A percentile compares a stretch with the other conserved stretches of the same genome.
phyloP scores from a whole-genome alignment of 495 filamentous ascomycete species.

The Podospora bellae-mahoneyi region DNA sequence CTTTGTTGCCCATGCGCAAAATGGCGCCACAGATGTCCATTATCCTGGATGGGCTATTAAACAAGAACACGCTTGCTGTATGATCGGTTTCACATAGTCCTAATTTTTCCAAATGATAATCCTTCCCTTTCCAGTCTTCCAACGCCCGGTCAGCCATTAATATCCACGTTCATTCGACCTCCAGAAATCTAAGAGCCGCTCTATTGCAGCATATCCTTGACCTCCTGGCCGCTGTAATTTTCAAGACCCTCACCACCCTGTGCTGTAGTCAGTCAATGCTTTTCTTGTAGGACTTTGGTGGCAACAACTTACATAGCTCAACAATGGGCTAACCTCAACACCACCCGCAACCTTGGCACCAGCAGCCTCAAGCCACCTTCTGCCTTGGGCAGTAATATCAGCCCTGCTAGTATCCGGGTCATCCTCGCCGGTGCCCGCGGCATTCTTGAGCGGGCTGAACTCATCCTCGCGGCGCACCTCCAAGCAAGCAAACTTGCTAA shows the following conservation, averaged over 20 bases:
- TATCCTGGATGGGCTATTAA: not conserved
- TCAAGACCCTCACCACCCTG: slow-evolving; percentile 81
- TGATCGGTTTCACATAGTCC: slow-evolving; percentile 45
- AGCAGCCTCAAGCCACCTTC: slow-evolving; percentile 74
- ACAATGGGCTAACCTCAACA: slow-evolving; percentile 87
- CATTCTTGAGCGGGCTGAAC: slow-evolving; percentile 98
- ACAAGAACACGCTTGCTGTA: slow-evolving; percentile 29
- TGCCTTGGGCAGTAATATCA: slow-evolving; percentile 87
- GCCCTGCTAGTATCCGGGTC: slow-evolving; percentile 86
- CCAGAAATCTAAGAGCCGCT: not conserved
- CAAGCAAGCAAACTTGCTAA: slow-evolving; percentile 89
- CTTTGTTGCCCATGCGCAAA: not conserved
- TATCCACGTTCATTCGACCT: not conserved
- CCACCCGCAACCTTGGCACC: slow-evolving; percentile 79
- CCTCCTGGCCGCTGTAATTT: slow-evolving; percentile 65
- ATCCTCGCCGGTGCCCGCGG: slow-evolving; percentile 83
- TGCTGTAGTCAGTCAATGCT: not conserved
- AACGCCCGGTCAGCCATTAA: not conserved
- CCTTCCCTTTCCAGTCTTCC: not conserved
- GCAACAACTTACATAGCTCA: slow-evolving; percentile 83
- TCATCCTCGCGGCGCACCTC: slow-evolving; percentile 97
- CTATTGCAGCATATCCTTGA: slow-evolving; percentile 42
- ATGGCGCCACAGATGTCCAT: not conserved
- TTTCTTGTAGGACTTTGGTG: slow-evolving; percentile 14
- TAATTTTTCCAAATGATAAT: not conserved